Conservation (phyloP, 2,329 filamentous ascomycete genomes). For the Fusarium sp. region DNA sequence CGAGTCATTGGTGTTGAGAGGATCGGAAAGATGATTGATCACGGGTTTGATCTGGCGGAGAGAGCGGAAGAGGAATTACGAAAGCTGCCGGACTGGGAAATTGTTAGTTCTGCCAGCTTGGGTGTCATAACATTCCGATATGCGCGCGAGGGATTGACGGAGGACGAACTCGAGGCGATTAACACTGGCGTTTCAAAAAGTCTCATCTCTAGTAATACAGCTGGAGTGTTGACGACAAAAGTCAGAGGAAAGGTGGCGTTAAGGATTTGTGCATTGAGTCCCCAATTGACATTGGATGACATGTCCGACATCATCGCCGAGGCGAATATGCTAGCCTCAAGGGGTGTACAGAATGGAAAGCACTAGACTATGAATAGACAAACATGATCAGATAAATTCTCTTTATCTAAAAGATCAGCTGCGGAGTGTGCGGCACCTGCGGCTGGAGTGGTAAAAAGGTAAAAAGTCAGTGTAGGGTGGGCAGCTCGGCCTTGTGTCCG, state of each 20-base stretch:
- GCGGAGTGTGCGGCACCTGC: not conserved
- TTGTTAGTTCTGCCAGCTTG: constrained; percentile 42
- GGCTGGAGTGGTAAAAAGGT: not conserved
- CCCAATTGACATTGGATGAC: constrained; percentile 10
- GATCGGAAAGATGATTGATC: constrained; percentile 44
- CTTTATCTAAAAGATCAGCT: not conserved
- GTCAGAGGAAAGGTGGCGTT: constrained; percentile 7
- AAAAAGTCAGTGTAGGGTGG: not conserved
- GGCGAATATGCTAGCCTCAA: constrained; percentile 4
- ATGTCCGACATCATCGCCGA: constrained; percentile 20
- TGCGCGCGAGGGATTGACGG: not conserved
- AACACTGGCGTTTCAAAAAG: constrained; percentile 13
- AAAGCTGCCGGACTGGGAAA: constrained; percentile 39
- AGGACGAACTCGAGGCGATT: constrained; percentile 1
- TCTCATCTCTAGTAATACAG: constrained; percentile 20
- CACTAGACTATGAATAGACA: constrained; percentile 13
- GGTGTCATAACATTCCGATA: constrained; percentile 44
- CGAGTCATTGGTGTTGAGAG: constrained; percentile 41
- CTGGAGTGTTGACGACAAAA: constrained; percentile 15
- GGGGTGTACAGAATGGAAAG: not conserved
- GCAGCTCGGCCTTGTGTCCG: not conserved
- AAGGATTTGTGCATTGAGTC: constrained; percentile 17
- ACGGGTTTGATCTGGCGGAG: constrained; percentile 43
- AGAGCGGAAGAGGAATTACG: constrained; percentile 37
- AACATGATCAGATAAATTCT: constrained; percentile 6